Percentiles rank a stretch among this genome's conserved stretches.
These are phyloP conservation scores for Kwoniella botswanensis DNA, from an alignment of 768 basidiomycete species.

Conservation along the genomic window DNA sequence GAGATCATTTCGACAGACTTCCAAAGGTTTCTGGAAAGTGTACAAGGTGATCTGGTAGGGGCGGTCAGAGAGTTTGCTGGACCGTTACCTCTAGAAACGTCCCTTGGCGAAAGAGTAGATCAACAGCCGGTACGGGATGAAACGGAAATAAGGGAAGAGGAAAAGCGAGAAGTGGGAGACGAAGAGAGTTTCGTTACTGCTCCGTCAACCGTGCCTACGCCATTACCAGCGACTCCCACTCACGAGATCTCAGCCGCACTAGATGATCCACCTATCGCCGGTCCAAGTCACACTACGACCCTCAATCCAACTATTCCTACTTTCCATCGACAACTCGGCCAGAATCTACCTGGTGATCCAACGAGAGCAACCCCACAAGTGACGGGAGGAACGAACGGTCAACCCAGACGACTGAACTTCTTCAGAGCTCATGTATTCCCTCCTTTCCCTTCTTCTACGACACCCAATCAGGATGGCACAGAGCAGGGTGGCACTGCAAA, in stretches of 20 bases:
- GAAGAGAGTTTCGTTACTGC: slow-evolving; percentile 21
- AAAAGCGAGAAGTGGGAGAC: slow-evolving; percentile 1
- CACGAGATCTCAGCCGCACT: not conserved
- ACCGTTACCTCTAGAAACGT: slow-evolving; percentile 16
- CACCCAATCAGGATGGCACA: too few relatives aligned
- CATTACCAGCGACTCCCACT: not conserved
- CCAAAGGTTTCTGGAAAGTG: slow-evolving; percentile 37
- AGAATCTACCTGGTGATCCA: slow-evolving; percentile 22
- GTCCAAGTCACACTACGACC: not conserved
- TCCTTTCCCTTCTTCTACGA: slow-evolving; percentile 13
- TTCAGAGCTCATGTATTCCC: slow-evolving; percentile 52
- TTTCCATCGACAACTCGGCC: slow-evolving; percentile 38
- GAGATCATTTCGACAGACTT: slow-evolving; percentile 25
- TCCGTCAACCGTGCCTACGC: slow-evolving; percentile 7
- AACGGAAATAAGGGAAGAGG: not conserved
- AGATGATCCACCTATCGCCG: not conserved
- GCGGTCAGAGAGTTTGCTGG: slow-evolving; percentile 40
- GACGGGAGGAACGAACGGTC: slow-evolving; percentile 32
- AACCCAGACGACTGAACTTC: slow-evolving; percentile 44
- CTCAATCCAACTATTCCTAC: slow-evolving; percentile 15
- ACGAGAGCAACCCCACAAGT: slow-evolving; percentile 19
- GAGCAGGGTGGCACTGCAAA: not conserved
- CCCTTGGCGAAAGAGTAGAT: not conserved
- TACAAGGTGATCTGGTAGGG: slow-evolving; percentile 39
- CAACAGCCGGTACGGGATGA: not conserved